Conservation (phyloP, 2,329 filamentous ascomycete species). For the Cordyceps fumosorosea region DNA sequence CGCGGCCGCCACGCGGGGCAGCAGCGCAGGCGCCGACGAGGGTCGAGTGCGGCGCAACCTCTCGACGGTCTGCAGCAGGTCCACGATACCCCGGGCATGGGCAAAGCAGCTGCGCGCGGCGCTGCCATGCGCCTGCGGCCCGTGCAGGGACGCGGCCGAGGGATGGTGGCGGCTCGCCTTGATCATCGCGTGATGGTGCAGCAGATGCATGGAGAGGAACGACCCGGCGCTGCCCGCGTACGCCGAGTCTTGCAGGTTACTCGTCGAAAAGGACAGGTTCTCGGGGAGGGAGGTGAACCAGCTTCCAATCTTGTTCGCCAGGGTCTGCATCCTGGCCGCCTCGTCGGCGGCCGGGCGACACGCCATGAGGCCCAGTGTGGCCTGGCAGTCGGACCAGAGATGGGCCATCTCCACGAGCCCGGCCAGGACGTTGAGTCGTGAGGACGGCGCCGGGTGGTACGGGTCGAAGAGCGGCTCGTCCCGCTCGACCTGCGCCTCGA, state of each 20-base stretch:
- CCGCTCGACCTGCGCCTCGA: conserved; percentile 53
- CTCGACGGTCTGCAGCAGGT: conserved; percentile 37
- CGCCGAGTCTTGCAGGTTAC: conserved; percentile 52
- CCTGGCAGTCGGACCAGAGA: conserved; percentile 59
- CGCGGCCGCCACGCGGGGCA: conserved; percentile 57
- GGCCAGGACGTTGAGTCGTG: conserved; percentile 42
- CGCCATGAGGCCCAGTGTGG: conserved; percentile 44
- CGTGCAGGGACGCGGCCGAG: conserved; percentile 32
- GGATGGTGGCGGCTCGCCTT: conserved; percentile 60
- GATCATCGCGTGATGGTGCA: conserved; percentile 59
- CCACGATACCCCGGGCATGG: conserved; percentile 47
- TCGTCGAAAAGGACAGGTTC: conserved; percentile 44
- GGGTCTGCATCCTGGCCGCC: conserved; percentile 35
- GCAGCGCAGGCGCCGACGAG: conserved; percentile 29
- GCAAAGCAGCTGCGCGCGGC: conserved; percentile 43
- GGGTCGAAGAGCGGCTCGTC: conserved; percentile 56
- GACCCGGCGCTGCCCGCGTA: conserved; percentile 47
- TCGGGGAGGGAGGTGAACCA: conserved; percentile 54
- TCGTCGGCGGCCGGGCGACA: conserved; percentile 24
- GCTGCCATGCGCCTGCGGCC: conserved; percentile 32
- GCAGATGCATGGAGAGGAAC: conserved; percentile 57
- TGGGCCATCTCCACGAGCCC: conserved; percentile 56
- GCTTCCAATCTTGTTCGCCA: conserved; percentile 44
- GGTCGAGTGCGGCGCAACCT: conserved; percentile 27
- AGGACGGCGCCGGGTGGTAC: conserved; percentile 23